Evolutionary conservation across 495 filamentous ascomycete genomes (phyloP).

Genomic region (Podospora pseudopauciseta): DNA sequence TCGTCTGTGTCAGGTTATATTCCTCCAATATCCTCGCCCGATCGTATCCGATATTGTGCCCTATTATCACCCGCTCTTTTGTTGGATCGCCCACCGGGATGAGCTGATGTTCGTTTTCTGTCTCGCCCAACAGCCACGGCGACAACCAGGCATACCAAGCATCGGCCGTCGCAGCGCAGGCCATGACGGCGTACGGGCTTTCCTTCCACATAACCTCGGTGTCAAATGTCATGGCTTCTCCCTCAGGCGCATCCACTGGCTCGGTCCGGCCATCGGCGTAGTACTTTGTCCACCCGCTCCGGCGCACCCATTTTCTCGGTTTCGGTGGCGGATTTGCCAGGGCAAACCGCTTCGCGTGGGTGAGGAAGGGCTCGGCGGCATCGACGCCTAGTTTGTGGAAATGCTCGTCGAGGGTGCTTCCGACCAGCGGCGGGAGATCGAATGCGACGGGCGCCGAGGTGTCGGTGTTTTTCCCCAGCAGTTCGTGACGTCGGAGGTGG

Average conservation of each 20-base stretch:
- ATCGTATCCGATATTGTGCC: constrained; percentile 96
- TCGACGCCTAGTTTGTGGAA: constrained; percentile 89
- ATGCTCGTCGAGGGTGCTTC: constrained; percentile 84
- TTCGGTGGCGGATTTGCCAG: constrained; percentile 60
- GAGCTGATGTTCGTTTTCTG: constrained; percentile 70
- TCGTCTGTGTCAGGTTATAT: constrained; percentile 75
- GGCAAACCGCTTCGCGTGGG: constrained; percentile 69
- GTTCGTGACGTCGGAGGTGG: constrained; percentile 80
- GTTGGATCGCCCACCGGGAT: constrained; percentile 77
- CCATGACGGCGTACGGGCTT: constrained; percentile 90
- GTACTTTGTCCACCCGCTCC: constrained; percentile 95
- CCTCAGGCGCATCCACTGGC: constrained; percentile 69
- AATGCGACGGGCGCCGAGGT: constrained; percentile 73
- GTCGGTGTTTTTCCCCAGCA: constrained; percentile 86
- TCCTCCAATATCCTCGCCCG: constrained; percentile 85
- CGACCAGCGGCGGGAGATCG: constrained; percentile 76
- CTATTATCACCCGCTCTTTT: constrained; percentile 71
- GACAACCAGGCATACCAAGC: constrained; percentile 98
- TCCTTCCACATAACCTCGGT: constrained; percentile 96
- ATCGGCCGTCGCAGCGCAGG: constrained; percentile 79
- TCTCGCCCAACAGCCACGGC: constrained; percentile 87
- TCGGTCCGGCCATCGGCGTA: constrained; percentile 65
- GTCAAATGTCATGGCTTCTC: constrained; percentile 84
- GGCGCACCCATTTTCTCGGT: constrained; percentile 74
- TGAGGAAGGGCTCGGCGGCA: constrained; percentile 81